A percentile compares a stretch with the other conserved stretches of the same genome.
phyloP scores from a whole-genome alignment of 2,329 filamentous ascomycete genomes.

The Hymenoscyphus fraxineus region DNA sequence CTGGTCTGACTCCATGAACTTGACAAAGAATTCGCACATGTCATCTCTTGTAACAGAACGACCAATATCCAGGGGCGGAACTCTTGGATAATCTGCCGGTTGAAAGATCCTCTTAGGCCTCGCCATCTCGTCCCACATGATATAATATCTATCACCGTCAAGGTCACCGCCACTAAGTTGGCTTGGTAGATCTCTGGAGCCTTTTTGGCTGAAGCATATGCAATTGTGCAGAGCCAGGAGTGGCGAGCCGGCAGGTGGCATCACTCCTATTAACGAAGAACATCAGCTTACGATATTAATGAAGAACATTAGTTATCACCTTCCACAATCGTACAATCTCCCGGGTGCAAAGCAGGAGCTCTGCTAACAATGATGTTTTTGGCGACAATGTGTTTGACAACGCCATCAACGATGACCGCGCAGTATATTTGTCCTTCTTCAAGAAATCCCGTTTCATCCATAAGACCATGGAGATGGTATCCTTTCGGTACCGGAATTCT shows the following conservation, averaged over 20 bases:
- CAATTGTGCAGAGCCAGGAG: constrained; percentile 65
- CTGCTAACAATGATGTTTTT: constrained; percentile 57
- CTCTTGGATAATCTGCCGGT: constrained; percentile 68
- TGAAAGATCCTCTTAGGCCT: constrained; percentile 42
- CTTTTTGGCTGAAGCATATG: constrained; percentile 71
- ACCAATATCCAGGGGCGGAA: constrained; percentile 54
- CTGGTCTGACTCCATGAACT: constrained; percentile 67
- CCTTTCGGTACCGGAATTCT: constrained; percentile 69
- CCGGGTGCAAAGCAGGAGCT: constrained; percentile 78
- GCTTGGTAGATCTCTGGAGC: constrained; percentile 70
- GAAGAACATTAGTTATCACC: constrained; percentile 49
- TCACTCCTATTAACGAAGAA: constrained; percentile 64
- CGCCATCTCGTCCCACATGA: constrained; percentile 66
- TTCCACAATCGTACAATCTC: constrained; percentile 45
- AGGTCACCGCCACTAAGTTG: constrained; percentile 78
- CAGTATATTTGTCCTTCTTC: constrained; percentile 66
- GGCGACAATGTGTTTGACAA: constrained; percentile 28
- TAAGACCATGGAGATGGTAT: constrained; percentile 74
- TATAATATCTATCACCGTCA: constrained; percentile 76
- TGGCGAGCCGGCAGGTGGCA: constrained; percentile 57
- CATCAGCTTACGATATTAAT: constrained; percentile 38
- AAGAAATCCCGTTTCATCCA: constrained; percentile 74
- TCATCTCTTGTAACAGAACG: constrained; percentile 58
- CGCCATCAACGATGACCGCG: constrained; percentile 41
- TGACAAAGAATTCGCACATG: constrained; percentile 78